These are phyloP conservation scores for Exophiala phaeomuriformis DNA, from an alignment of 2,329 filamentous ascomycete genomes.

Conservation along the genomic window DNA sequence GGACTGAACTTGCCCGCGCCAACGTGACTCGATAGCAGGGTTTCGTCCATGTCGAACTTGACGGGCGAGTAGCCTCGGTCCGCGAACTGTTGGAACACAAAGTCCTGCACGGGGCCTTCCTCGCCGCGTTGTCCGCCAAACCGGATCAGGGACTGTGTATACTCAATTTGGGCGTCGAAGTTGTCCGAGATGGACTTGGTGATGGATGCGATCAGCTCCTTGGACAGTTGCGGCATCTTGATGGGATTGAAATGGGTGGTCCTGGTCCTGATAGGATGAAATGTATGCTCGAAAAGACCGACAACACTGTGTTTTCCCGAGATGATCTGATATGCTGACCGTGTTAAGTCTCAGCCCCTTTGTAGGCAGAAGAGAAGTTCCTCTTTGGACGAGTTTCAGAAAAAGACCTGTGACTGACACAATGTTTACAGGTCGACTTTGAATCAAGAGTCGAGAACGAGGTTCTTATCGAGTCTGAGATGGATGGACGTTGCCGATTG, in stretches of 20 bases:
- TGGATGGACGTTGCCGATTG: too few relatives aligned
- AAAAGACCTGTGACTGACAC: too few relatives aligned
- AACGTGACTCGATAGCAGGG: constrained; percentile 11
- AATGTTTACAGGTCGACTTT: too few relatives aligned
- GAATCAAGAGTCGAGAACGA: too few relatives aligned
- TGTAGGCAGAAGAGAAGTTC: too few relatives aligned
- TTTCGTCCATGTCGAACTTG: constrained; percentile 20
- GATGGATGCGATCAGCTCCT: constrained; percentile 12
- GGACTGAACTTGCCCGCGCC: constrained; percentile 19
- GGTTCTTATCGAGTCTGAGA: too few relatives aligned
- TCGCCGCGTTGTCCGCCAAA: constrained; percentile 22
- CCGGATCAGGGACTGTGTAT: constrained; percentile 20
- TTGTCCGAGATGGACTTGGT: constrained; percentile 15
- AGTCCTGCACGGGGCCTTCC: constrained; percentile 17
- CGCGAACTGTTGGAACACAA: constrained; percentile 17
- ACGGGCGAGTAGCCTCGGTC: constrained; percentile 15
- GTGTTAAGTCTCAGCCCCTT: too few relatives aligned
- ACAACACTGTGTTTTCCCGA: too few relatives aligned
- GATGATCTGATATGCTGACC: too few relatives aligned
- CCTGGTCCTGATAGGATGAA: not conserved
- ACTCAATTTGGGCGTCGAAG: constrained; percentile 16
- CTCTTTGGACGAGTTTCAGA: too few relatives aligned
- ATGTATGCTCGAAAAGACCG: too few relatives aligned
- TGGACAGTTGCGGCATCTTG: constrained; percentile 19
- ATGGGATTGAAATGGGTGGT: too few relatives aligned